These are phyloP conservation scores for Datisca glomerata DNA, from an alignment of 306 rosid genomes.

Conservation along the genomic window DNA sequence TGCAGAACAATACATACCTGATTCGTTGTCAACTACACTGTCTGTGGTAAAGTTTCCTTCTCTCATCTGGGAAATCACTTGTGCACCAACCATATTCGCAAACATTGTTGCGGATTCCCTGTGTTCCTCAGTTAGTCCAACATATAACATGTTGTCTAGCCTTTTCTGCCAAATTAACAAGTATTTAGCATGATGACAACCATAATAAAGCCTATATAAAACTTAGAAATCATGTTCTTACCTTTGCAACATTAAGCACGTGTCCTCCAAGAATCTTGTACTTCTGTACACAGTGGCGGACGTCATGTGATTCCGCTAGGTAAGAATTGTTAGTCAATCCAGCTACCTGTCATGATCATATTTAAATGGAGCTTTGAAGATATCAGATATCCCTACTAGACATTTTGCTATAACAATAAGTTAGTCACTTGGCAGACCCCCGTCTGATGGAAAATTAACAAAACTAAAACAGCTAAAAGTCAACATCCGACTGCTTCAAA, in stretches of 20 bases:
- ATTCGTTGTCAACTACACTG: conserved; percentile 21
- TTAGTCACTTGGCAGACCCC: conserved; percentile 1
- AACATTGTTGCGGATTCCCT: conserved; percentile 90
- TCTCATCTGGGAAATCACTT: conserved; percentile 88
- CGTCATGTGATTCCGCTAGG: conserved; percentile 59
- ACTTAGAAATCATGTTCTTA: conserved; percentile 8
- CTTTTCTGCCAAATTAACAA: conserved; percentile 67
- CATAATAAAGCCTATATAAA: conserved; percentile 11
- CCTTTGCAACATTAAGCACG: conserved; percentile 90
- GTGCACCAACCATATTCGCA: conserved; percentile 89
- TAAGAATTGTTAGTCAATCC: conserved; percentile 96
- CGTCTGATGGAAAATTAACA: neutral
- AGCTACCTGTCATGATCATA: conserved; percentile 84
- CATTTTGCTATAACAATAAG: too few relatives aligned
- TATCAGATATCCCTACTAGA: too few relatives aligned
- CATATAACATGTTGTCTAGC: conserved; percentile 79
- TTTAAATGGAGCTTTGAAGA: too few relatives aligned
- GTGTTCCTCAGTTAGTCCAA: conserved; percentile 99
- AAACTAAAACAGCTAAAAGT: neutral
- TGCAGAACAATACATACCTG: conserved; percentile 33
- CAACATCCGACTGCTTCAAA: too few relatives aligned
- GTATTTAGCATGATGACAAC: conserved; percentile 14
- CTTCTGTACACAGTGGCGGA: conserved; percentile 84
- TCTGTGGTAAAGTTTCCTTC: conserved; percentile 34
- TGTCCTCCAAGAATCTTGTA: conserved; percentile 59